Base-by-base conservation (phyloP, 345 rosid species). In the Litchi chinensis region DNA sequence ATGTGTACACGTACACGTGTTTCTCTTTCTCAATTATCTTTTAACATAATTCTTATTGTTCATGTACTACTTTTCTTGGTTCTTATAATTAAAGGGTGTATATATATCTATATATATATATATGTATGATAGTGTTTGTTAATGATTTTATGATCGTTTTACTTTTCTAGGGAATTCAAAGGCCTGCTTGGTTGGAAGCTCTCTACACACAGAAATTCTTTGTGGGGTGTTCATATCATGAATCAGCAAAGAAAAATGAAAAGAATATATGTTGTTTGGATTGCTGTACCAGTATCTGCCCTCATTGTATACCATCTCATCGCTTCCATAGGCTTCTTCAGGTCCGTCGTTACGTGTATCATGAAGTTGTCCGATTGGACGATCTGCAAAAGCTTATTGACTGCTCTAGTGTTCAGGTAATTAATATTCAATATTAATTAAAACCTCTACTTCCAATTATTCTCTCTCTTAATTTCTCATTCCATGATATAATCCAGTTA, bases 161-260 rank as follows among this genome's bases (percentile, higher is more conserved):
- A 9, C 24, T 46, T 71, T 19, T 79, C 48, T 75, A 89, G 94
- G 98, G 94, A 84, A 86, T 89, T 87, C 88, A 87, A 68, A 91
- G 88, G 84, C 97, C 98, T 19, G 95, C 95, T 82, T 96, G 99
- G 99, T 81, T 96, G 83, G 98, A 91, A 75, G 97, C 97, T 3
- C 89, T 96, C 11, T 94, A 93, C 93, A 77, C 84, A 0, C 81
- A 94, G 87, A 93, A 91, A 76, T 94, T 93, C 91, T 96, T 96
- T 21, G 93, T 73, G 21, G 94, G 87, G 4, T 96, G 99, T 76
- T 74, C 89, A 0, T 88, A 86, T 72, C 99, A 96, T 68, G 98
- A 91, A 81, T 83, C 83, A 2, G 89, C 94, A 2, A 96, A 93
- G 88, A 96, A 96, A 90, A 96, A 96, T 28, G 99, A 96, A 76